A percentile compares a stretch with the other conserved stretches of the same genome.
Evolutionary conservation across 495 filamentous ascomycete species (phyloP).

Genomic region (Hypoxylon lienhwacheense): DNA sequence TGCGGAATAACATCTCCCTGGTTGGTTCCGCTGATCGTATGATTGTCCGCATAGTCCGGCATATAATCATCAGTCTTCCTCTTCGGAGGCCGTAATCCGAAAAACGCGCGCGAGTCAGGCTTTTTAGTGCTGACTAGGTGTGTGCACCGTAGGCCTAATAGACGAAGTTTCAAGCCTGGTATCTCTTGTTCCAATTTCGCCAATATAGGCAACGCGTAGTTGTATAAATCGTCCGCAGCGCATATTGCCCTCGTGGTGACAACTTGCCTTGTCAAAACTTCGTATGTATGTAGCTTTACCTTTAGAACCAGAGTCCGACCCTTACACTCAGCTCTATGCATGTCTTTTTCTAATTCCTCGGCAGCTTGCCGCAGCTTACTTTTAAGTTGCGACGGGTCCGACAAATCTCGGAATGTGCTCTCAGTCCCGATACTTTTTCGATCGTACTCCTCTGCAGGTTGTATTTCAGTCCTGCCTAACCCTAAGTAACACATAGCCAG

Average conservation of each 20-base stretch:
- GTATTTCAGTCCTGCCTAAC: slow-evolving; percentile 81
- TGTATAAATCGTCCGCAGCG: slow-evolving; percentile 79
- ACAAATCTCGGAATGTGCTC: slow-evolving; percentile 84
- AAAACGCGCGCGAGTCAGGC: slow-evolving; percentile 71
- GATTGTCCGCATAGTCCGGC: slow-evolving; percentile 1
- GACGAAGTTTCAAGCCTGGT: slow-evolving; percentile 73
- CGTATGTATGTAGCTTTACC: slow-evolving; percentile 91
- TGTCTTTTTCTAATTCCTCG: slow-evolving; percentile 86
- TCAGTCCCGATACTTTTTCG: slow-evolving; percentile 95
- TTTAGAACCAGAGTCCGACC: slow-evolving; percentile 89
- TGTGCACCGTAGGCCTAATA: slow-evolving; percentile 88
- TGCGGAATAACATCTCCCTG: slow-evolving; percentile 60
- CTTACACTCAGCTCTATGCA: slow-evolving; percentile 77
- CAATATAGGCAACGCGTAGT: slow-evolving; percentile 79
- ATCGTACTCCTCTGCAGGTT: slow-evolving; percentile 86
- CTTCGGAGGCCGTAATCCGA: slow-evolving; percentile 57
- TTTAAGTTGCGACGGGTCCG: slow-evolving; percentile 65
- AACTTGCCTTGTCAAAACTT: slow-evolving; percentile 82
- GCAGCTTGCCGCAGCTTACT: slow-evolving; percentile 78
- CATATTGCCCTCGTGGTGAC: slow-evolving; percentile 71
- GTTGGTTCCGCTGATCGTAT: slow-evolving; percentile 6
- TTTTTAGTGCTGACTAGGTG: slow-evolving; percentile 85
- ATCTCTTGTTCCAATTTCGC: slow-evolving; percentile 84
- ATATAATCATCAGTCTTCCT: slow-evolving; percentile 14
- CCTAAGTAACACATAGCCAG: slow-evolving; percentile 83